Evolutionary conservation across 495 filamentous ascomycete genomes (phyloP), one percentile per base, ranked within the genome.

Genomic region (Physcia stellaris): DNA sequence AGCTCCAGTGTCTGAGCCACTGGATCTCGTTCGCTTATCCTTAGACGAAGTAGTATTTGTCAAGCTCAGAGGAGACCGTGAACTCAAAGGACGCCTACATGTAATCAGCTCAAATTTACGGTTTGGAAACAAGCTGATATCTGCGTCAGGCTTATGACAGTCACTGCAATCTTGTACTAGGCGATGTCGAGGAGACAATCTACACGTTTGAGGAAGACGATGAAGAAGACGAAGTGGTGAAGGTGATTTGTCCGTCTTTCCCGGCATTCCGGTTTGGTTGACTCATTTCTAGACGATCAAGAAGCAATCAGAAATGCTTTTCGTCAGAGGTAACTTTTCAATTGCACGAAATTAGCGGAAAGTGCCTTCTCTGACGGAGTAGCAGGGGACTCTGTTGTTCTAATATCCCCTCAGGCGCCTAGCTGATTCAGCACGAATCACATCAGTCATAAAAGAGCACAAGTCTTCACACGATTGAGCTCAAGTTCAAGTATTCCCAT

Each of bases 261-360:
- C 2, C 24, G 17, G 40, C 22, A 16, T 21, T 26, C 20, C 18
- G 22, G 15, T 33, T 23, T 28, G 12, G 22, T 19, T n/a, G n/a
- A n/a, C n/a, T n/a, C n/a, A 32, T 37, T 24, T 24, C n/a, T 44
- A 94, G 87, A 93, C 85, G 9, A 76, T 86, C 40, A 90, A 86
- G 59, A 93, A 92, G 61, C 88, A 94, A 52, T 87, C 85, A 29
- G 92, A 96, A 55, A 99, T 96, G 90, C 63, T 99, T n/a, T 99
- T 99, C 53, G 90, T 98, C 19, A 67, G 90, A 80, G 90, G 88
- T 93, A 57, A 38, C 72, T 62, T 13, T n/a, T n/a, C n/a, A n/a
- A n/a, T n/a, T n/a, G n/a, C n/a, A n/a, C n/a, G n/a, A n/a, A n/a
- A n/a, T n/a, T n/a, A n/a, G n/a, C n/a, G n/a, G n/a, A n/a, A n/a